Conservation (phyloP, 2,329 filamentous ascomycete genomes). For the Diaporthe longicolla region DNA sequence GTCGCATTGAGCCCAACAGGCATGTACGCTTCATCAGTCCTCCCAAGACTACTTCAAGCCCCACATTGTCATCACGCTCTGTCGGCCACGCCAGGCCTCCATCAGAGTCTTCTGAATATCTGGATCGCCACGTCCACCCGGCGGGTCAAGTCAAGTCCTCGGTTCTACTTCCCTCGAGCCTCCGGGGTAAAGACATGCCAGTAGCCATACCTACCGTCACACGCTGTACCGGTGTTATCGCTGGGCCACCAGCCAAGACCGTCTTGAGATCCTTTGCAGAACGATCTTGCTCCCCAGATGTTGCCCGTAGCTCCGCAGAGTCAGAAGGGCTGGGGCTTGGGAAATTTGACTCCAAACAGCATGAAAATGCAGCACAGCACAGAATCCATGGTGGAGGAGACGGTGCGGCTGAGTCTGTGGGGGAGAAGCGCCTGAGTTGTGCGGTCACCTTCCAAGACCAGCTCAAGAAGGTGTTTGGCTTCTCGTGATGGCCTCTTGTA, state of each 20-base stretch:
- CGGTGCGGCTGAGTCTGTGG: neutral
- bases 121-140: slow-evolving; percentile 47
- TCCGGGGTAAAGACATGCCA: neutral
- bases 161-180: neutral
- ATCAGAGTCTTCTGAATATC: slow-evolving; percentile 52
- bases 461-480: slow-evolving; percentile 40
- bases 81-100: slow-evolving; percentile 21
- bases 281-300: neutral
- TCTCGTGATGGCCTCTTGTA: slow-evolving; percentile 8
- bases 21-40: slow-evolving; percentile 37
- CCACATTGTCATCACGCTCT: neutral
- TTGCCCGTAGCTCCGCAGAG: neutral
- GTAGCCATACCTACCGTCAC: neutral
- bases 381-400: slow-evolving; percentile 13
- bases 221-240: neutral
- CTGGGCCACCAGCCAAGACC: slow-evolving; percentile 5
- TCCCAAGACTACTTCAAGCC: neutral
- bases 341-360: neutral
- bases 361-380: neutral
- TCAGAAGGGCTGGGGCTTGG: neutral
- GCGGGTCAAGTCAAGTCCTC: neutral
- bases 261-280: slow-evolving; percentile 5
- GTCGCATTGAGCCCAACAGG: slow-evolving; percentile 13
- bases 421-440: neutral
- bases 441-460: slow-evolving; percentile 38